Conservation (phyloP, 1,284 basidiomycete genomes). For the Xanthoconium separans region DNA sequence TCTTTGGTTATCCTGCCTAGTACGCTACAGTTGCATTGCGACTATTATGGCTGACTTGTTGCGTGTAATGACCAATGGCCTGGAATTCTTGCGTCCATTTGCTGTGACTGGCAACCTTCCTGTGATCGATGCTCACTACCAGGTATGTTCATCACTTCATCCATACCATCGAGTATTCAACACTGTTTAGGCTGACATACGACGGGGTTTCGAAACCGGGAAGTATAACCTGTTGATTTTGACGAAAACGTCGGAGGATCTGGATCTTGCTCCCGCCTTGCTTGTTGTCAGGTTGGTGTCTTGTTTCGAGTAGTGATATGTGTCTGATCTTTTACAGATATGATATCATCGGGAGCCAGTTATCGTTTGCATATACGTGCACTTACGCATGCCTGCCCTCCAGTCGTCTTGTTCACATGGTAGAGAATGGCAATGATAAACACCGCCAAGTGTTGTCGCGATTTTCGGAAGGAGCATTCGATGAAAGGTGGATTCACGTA, state of each 20-base stretch:
- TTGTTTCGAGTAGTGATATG: constrained; percentile 1
- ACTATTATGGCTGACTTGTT: constrained; percentile 47
- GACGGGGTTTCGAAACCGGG: constrained; percentile 50
- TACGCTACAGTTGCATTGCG: constrained; percentile 45
- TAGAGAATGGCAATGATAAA: constrained; percentile 52
- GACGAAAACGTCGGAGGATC: constrained; percentile 55
- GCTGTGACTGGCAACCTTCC: constrained; percentile 25
- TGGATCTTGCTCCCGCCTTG: constrained; percentile 53
- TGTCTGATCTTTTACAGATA: constrained; percentile 42
- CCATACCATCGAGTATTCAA: constrained; percentile 8
- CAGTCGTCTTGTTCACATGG: constrained; percentile 62
- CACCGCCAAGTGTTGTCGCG: constrained; percentile 51
- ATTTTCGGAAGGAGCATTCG: constrained; percentile 29
- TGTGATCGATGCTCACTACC: constrained; percentile 31
- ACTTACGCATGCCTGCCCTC: constrained; percentile 44
- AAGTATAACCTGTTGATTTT: constrained; percentile 60
- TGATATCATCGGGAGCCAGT: constrained; percentile 58
- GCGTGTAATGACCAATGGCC: constrained; percentile 40
- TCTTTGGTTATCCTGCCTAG: constrained; percentile 32
- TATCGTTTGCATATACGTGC: constrained; percentile 55
- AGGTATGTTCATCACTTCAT: constrained; percentile 24
- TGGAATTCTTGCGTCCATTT: constrained; percentile 43
- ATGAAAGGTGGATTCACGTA: constrained; percentile 45
- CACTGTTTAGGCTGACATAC: constrained; percentile 29
- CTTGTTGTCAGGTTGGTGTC: constrained; percentile 57